phyloP scores from a whole-genome alignment of 805 yeast species.

The Scheffersomyces ergatensis region DNA sequence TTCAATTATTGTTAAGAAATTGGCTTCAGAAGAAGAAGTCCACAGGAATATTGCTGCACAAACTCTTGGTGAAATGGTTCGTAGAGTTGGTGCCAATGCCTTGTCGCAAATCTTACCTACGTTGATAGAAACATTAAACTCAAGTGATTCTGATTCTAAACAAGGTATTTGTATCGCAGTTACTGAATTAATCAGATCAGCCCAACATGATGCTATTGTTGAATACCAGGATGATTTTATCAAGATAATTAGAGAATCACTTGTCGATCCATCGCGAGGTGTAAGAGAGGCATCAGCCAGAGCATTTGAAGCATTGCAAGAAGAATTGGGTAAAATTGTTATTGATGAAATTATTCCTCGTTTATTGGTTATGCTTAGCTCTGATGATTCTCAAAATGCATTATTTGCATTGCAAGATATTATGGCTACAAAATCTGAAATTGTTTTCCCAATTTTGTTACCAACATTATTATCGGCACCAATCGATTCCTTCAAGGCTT shows the following conservation, averaged over 20 bases:
- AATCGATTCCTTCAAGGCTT: constrained; percentile 79
- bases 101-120: constrained; percentile 83
- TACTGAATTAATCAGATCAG: constrained; percentile 77
- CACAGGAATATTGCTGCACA: constrained; percentile 89
- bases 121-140: constrained; percentile 58
- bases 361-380: constrained; percentile 66
- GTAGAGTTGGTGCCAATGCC: constrained; percentile 89
- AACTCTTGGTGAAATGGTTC: constrained; percentile 90
- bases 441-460: constrained; percentile 88
- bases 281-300: constrained; percentile 91
- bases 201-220: constrained; percentile 56
- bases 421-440: constrained; percentile 85
- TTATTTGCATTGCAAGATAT: constrained; percentile 86
- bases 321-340: constrained; percentile 76
- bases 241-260: constrained; percentile 70
- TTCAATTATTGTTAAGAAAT: constrained; percentile 70
- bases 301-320: constrained; percentile 86
- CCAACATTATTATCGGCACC: constrained; percentile 84
- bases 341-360: constrained; percentile 88
- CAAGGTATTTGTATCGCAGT: constrained; percentile 97
- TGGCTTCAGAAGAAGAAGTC: constrained; percentile 77
- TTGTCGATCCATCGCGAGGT: constrained; percentile 66
- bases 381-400: constrained; percentile 64
- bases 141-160: constrained; percentile 75
- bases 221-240: constrained; percentile 70